Base-by-base conservation (phyloP, 2,329 filamentous ascomycete genomes). In the Colletotrichum truncatum region DNA sequence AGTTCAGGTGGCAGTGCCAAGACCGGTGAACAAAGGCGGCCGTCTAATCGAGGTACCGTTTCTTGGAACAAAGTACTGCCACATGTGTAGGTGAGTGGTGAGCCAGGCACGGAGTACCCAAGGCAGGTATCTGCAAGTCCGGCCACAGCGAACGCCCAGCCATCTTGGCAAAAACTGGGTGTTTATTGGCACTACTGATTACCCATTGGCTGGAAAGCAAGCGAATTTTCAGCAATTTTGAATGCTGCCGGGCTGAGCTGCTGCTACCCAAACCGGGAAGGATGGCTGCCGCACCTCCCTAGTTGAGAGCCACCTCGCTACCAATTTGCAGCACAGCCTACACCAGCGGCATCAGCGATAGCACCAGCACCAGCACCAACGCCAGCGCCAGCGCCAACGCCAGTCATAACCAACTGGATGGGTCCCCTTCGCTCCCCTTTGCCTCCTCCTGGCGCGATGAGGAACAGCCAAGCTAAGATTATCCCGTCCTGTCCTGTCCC, bases 11-110 rank as follows among this genome's bases (percentile, higher is more conserved):
- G 48, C 26, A 41, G 25, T 36, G 62, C 62, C 62, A 62, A 65
- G 57, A 41, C 12, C 28, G 45, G 55, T 34, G 57, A 56, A 64
- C 38, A 64, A 61, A 61, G 56, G 23, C 38, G 30, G 26, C n/a
- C n/a, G n/a, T n/a, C n/a, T n/a, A n/a, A n/a, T n/a, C n/a, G n/a
- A 59, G 23, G 21, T 10, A 32, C 26, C n/a, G 39, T 25, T 8
- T 21, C 18, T 12, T 10, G 46, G n/a, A n/a, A n/a, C n/a, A n/a
- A n/a, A n/a, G n/a, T n/a, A n/a, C n/a, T n/a, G n/a, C n/a, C n/a
- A n/a, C n/a, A n/a, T n/a, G n/a, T n/a, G n/a, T n/a, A n/a, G n/a
- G n/a, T n/a, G n/a, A n/a, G n/a, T n/a, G n/a, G n/a, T n/a, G n/a
- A n/a, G n/a, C n/a, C n/a, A n/a, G n/a, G n/a, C n/a, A n/a, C n/a